Evolutionary conservation across 345 rosid species (phyloP), one percentile per base, ranked within the genome.

Genomic region (Raphanus raphanistrum): DNA sequence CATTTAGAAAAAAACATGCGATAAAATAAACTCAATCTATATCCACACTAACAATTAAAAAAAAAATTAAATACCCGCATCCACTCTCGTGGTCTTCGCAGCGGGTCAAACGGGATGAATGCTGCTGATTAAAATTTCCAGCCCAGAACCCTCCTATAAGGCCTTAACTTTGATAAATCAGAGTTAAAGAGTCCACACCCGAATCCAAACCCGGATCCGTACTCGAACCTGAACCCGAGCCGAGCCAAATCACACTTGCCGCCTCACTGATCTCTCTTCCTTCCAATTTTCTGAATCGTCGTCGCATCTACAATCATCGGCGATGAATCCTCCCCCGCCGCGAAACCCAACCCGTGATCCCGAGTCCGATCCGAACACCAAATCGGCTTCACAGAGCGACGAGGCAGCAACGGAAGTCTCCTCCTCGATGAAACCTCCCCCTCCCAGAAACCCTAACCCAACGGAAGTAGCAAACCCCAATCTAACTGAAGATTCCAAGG

Each of bases 271-370:
- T 71, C 70, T 68, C 70, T 68, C 15, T 50, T 38, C 50, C 15
- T 35, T 38, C 65, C 52, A 13, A 73, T 12, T 68, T 63, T 79
- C 70, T 70, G 41, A 50, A 62, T 73, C 25, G 28, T 67, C 35
- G 36, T 71, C 58, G n/a, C 55, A 27, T 59, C 63, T 26, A 7
- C 63, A 59, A 63, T 72, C 68, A 52, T 75, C 82, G 54, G 84
- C 88, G 91, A 86, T 83, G 45, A 88, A 87, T 35, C 97, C 92
- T 33, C 91, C 90, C 31, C 87, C 85, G 21, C 86, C 85, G 58
- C 70, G 76, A 68, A 87, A 86, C 80, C 80, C 82, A 11, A 70
- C 26, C 17, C 25, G 61, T 72, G 66, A 35, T 66, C 29, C 85
- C 2, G 75, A 55, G 1, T 70, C 77, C 28, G 70, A 58, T 26